A percentile compares a stretch with the other conserved stretches of the same genome.
These are phyloP conservation scores for Phoma sp. DNA, from an alignment of 2,329 filamentous ascomycete species.

Conservation along the genomic window DNA sequence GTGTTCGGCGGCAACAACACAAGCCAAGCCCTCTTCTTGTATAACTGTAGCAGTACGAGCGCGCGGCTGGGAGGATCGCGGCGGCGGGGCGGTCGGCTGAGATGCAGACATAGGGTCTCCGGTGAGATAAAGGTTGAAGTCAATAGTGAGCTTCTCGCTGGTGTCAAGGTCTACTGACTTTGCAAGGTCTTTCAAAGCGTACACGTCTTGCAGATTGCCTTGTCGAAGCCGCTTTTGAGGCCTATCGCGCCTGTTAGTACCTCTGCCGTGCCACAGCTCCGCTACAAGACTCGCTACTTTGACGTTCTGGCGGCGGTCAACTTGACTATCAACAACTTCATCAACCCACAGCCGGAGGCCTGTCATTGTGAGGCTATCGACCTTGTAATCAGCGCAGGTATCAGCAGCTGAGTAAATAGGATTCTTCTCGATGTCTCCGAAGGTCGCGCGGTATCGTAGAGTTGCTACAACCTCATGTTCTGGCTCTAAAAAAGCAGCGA, in stretches of 20 bases:
- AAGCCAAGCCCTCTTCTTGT: neutral
- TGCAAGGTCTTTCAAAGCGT: neutral
- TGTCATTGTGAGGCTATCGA: neutral
- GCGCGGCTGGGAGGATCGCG: neutral
- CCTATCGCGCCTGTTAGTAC: neutral
- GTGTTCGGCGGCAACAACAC: neutral
- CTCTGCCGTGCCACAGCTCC: neutral
- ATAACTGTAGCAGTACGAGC: neutral
- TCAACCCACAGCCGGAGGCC: neutral
- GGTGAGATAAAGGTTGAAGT: neutral
- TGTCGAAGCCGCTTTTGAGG: neutral
- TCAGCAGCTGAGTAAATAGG: neutral
- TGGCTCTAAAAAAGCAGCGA: too few relatives aligned
- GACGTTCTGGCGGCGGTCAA: neutral
- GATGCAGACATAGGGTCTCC: neutral
- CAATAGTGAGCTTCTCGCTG: neutral
- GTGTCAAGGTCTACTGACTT: neutral
- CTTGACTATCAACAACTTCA: neutral
- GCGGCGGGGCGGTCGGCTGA: neutral
- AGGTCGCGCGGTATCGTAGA: too few relatives aligned
- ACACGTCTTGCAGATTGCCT: neutral
- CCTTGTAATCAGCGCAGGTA: neutral
- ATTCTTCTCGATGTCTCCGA: too few relatives aligned
- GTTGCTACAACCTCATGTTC: too few relatives aligned
- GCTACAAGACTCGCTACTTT: neutral